phyloP scores from a whole-genome alignment of 371 early-diverging fungal genomes.

The Rhizopus stolonifer region DNA sequence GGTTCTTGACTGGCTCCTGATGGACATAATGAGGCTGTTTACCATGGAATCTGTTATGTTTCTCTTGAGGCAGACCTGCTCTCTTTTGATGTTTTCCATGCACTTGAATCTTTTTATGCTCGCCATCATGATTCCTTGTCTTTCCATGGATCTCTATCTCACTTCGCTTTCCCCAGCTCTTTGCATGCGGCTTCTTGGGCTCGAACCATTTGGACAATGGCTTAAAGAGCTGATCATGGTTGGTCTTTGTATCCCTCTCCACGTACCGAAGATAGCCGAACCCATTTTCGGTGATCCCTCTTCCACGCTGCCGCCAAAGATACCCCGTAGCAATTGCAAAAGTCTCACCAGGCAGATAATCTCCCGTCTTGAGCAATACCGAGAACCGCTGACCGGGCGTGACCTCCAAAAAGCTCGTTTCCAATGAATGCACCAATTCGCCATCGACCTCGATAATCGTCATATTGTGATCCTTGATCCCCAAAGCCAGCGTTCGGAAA shows the following conservation, averaged over 20 bases:
- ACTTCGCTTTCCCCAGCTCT: neutral
- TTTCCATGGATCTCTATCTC: neutral
- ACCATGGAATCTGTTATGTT: too few species aligned
- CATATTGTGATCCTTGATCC: slow-evolving; percentile 42
- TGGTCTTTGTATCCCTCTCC: neutral
- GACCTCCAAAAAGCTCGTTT: slow-evolving; percentile 22
- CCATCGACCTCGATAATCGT: slow-evolving; percentile 52
- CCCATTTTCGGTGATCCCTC: slow-evolving; percentile 27
- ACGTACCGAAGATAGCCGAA: slow-evolving; percentile 27
- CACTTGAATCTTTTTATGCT: neutral
- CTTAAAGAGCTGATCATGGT: neutral
- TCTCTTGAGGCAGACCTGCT: too few species aligned
- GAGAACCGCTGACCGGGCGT: slow-evolving; percentile 35
- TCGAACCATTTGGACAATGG: neutral
- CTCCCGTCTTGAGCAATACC: slow-evolving; percentile 19
- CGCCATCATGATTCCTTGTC: neutral
- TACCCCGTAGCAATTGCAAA: slow-evolving; percentile 30
- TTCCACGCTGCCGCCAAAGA: slow-evolving; percentile 21
- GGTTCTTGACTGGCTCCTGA: too few species aligned
- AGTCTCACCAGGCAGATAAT: slow-evolving; percentile 15
- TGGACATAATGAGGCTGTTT: too few species aligned
- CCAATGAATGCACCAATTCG: slow-evolving; percentile 20
- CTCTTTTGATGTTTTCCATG: too few species aligned
- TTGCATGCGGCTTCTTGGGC: neutral
- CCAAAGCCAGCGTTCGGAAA: slow-evolving; percentile 32